Conservation (phyloP, 331 rosid species). For the Pyrus hybrid region DNA sequence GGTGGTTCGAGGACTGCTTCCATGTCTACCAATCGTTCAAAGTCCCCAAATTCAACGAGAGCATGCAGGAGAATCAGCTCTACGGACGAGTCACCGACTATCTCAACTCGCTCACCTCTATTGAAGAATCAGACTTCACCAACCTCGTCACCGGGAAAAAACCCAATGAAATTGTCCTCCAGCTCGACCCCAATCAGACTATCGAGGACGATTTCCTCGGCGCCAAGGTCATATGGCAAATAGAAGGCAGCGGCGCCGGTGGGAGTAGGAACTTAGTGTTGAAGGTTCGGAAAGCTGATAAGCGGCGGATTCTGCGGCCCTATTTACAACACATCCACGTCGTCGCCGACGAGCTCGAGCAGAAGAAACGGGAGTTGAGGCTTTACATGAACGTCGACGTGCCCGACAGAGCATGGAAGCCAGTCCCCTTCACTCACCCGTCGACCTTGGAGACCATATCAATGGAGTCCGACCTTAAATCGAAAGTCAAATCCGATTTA, state of each 20-base stretch:
- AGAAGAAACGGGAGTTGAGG: slow-evolving; percentile 36
- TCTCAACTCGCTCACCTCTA: slow-evolving; percentile 53
- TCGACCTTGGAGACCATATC: slow-evolving; percentile 74
- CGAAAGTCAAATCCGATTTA: slow-evolving; percentile 65
- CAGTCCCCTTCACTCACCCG: slow-evolving; percentile 69
- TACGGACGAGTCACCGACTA: slow-evolving; percentile 46
- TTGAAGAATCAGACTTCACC: slow-evolving; percentile 73
- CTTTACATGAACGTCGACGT: slow-evolving; percentile 30
- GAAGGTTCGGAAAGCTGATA: slow-evolving; percentile 53
- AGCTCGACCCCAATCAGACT: slow-evolving; percentile 49
- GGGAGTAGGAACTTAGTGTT: slow-evolving; percentile 23
- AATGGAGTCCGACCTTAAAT: slow-evolving; percentile 74
- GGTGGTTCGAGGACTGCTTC: slow-evolving; percentile 41
- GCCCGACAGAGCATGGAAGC: slow-evolving; percentile 37
- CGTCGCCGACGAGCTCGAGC: slow-evolving; percentile 55
- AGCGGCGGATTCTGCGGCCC: slow-evolving; percentile 60
- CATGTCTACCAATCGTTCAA: slow-evolving; percentile 68
- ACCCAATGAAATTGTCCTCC: slow-evolving; percentile 62
- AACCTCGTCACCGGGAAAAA: slow-evolving; percentile 52
- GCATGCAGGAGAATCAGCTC: slow-evolving; percentile 53
- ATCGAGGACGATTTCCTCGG: slow-evolving; percentile 61
- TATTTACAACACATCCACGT: slow-evolving; percentile 69
- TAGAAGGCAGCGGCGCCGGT: neutral
- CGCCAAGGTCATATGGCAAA: slow-evolving; percentile 49
- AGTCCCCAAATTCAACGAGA: slow-evolving; percentile 62